phyloP scores from a whole-genome alignment of 805 yeast genomes.

The Sugiyamaella mastotermitis region DNA sequence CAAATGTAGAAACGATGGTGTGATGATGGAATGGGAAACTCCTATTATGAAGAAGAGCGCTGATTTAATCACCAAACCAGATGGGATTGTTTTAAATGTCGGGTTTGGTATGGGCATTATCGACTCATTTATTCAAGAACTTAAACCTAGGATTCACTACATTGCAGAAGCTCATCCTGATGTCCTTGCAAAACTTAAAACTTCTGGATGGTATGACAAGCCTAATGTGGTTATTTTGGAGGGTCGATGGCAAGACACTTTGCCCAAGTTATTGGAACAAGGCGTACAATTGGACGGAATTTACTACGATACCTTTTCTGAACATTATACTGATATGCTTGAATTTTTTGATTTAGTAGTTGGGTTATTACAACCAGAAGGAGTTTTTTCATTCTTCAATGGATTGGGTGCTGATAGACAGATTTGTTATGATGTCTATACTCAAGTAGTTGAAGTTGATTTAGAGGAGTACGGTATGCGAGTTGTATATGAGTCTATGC shows the following conservation, averaged over 20 bases:
- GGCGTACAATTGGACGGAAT: slow-evolving; percentile 84
- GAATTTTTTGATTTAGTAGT: slow-evolving; percentile 76
- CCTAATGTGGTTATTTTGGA: slow-evolving; percentile 65
- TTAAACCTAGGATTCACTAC: slow-evolving; percentile 63
- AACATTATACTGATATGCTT: slow-evolving; percentile 83
- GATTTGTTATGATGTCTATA: slow-evolving; percentile 77
- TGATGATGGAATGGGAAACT: slow-evolving; percentile 97
- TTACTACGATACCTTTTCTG: slow-evolving; percentile 90
- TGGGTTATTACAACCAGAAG: slow-evolving; percentile 75
- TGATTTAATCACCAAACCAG: slow-evolving; percentile 47
- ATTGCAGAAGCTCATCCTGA: slow-evolving; percentile 95
- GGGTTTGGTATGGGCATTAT: slow-evolving; percentile 98
- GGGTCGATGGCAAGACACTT: slow-evolving; percentile 90
- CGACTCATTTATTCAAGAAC: slow-evolving; percentile 64
- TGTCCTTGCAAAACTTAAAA: slow-evolving; percentile 59
- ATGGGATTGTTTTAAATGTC: slow-evolving; percentile 56
- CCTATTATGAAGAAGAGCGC: slow-evolving; percentile 78
- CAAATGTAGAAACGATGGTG: slow-evolving; percentile 73
- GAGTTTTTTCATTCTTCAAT: slow-evolving; percentile 85
- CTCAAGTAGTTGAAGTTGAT: slow-evolving; percentile 73
- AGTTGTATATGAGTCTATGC: slow-evolving; percentile 42
- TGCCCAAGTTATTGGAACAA: slow-evolving; percentile 56
- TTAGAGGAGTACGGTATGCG: slow-evolving; percentile 70
- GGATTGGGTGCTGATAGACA: slow-evolving; percentile 81
- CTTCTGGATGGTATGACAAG: slow-evolving; percentile 79